These are phyloP conservation scores for Solidago caesia DNA, from an alignment of 129 eudicot species.

Conservation along the genomic window DNA sequence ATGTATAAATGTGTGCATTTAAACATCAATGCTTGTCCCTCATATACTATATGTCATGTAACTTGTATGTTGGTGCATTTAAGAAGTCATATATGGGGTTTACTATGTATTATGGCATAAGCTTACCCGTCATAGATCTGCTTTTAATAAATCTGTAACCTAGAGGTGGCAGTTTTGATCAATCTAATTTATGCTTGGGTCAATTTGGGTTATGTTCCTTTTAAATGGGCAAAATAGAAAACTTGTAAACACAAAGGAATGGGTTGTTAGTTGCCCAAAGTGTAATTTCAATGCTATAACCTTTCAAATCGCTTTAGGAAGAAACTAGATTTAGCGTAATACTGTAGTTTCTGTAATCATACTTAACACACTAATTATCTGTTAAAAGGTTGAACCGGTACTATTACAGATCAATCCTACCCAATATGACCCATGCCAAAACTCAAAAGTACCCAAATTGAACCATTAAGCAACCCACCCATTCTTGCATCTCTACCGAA, in stretches of 20 bases:
- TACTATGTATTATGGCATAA: background rate
- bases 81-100: background rate
- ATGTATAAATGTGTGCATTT: conserved; percentile 10
- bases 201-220: background rate
- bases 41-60: background rate
- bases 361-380: background rate
- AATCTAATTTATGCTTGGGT: background rate
- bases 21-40: conserved; percentile 12
- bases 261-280: background rate
- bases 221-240: background rate
- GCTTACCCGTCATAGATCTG: conserved; percentile 2
- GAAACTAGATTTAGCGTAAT: background rate
- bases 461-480: background rate
- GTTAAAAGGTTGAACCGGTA: background rate
- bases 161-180: conserved; percentile 15
- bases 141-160: background rate
- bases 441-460: background rate
- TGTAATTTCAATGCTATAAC: background rate
- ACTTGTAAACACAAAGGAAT: background rate
- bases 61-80: background rate
- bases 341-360: background rate
- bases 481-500: background rate
- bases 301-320: too few species aligned
- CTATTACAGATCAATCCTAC: background rate
- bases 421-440: background rate